Evolutionary conservation across 345 rosid species (phyloP), one percentile per base, ranked within the genome.

Genomic region (Murraya paniculata): DNA sequence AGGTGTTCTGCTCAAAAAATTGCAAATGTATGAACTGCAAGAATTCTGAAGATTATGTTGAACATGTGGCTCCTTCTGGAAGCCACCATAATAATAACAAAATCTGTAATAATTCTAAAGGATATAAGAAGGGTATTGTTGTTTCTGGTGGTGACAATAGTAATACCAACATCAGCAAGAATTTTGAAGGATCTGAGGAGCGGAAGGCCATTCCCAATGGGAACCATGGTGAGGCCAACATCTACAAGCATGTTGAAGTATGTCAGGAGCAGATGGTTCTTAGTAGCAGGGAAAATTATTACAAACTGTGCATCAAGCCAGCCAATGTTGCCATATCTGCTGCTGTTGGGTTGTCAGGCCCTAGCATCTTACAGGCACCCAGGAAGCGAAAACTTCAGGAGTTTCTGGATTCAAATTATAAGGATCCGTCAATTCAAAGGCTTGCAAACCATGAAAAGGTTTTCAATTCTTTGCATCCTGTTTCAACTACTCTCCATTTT

Each of bases 11-110:
- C 86, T 85, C 87, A 28, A 86, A 81, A 35, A 87, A 81, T 64
- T 89, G 94, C 82, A 85, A 85, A 80, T 90, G 94, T 58, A 41
- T 78, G 69, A 77, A 83, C 77, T 88, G 89, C 80, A 81, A 79
- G 81, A 88, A 85, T 73, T 78, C 75, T 61, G 82, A 76, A 71
- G 81, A 57, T 38, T 38, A 56, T 73, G 75, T 18, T 64, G 83
- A 77, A 50, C 77, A 24, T 60, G 68, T 71, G 70, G 24, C 62
- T 75, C 60, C 35, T 60, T 64, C 64, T 35, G 25, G 56, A 33
- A 36, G 62, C 73, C 59, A 60, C 25, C 50, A 60, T 18, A 35
- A 66, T 39, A 64, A 36, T 59, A 67, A 56, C 39, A 61, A 71
- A 71, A 48, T 68, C 72, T 9, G 18, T 39, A 4, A 80, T 31